These are phyloP conservation scores for Curvularia hawaiiensis DNA, from an alignment of 2,329 filamentous ascomycete genomes.

Conservation along the genomic window DNA sequence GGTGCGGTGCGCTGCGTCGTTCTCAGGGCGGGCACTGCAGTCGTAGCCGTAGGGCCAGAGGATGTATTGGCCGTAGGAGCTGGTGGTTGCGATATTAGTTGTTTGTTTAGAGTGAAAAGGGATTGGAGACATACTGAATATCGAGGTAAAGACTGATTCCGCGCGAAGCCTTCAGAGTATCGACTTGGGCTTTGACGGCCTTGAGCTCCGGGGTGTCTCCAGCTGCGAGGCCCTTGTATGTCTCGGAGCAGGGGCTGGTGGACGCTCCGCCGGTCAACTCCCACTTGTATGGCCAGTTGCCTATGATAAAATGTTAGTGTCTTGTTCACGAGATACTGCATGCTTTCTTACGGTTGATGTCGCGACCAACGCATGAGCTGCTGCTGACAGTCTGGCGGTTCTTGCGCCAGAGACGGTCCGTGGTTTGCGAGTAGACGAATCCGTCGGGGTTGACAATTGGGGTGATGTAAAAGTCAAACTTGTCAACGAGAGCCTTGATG, in stretches of 20 bases:
- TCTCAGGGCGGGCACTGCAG: slow-evolving; percentile 55
- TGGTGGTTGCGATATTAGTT: neutral
- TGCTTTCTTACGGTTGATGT: slow-evolving; percentile 40
- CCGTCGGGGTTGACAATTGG: slow-evolving; percentile 33
- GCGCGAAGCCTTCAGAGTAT: slow-evolving; percentile 47
- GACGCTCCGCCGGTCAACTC: slow-evolving; percentile 41
- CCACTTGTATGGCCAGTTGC: slow-evolving; percentile 48
- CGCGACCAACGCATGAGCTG: slow-evolving; percentile 42
- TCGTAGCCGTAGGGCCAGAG: slow-evolving; percentile 63
- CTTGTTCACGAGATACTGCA: neutral
- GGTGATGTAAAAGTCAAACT: slow-evolving; percentile 45
- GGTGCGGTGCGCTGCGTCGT: slow-evolving; percentile 56
- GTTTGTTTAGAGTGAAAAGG: neutral
- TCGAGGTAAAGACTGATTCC: slow-evolving; percentile 67
- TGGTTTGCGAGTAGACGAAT: slow-evolving; percentile 48
- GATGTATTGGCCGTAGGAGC: slow-evolving; percentile 41
- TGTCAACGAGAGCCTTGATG: slow-evolving; percentile 44
- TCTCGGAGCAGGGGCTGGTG: slow-evolving; percentile 46
- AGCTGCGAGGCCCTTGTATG: slow-evolving; percentile 42
- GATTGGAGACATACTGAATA: slow-evolving; percentile 61
- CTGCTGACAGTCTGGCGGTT: slow-evolving; percentile 44
- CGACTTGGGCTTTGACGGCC: slow-evolving; percentile 51
- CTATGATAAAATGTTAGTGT: neutral
- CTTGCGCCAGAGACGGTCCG: slow-evolving; percentile 49
- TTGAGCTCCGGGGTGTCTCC: slow-evolving; percentile 43